Conservation (phyloP, 768 basidiomycete genomes). For the Psilocybe cubensis region DNA sequence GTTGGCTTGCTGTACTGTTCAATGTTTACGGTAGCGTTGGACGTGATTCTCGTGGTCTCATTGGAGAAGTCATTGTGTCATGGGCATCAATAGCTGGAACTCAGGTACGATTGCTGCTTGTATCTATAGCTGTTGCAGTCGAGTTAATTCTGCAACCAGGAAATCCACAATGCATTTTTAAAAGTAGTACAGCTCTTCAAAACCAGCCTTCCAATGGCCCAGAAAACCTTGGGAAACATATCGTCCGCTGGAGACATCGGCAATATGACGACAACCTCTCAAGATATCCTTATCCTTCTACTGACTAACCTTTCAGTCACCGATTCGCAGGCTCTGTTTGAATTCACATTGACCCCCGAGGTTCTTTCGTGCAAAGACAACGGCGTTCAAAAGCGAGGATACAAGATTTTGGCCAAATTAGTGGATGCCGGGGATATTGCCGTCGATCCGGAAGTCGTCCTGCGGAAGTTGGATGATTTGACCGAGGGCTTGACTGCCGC, state of each 20-base stretch:
- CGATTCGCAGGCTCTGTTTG: constrained; percentile 69
- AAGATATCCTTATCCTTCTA: constrained; percentile 86
- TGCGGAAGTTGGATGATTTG: constrained; percentile 68
- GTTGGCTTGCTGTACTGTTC: constrained; percentile 94
- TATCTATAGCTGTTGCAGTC: too few relatives aligned
- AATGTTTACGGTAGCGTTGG: constrained; percentile 92
- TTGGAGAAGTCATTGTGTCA: constrained; percentile 87
- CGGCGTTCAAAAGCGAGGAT: constrained; percentile 93
- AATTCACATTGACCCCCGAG: constrained; percentile 65
- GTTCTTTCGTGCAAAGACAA: constrained; percentile 81
- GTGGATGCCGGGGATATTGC: constrained; percentile 64
- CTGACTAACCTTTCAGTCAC: constrained; percentile 69
- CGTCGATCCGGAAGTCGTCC: constrained; percentile 56
- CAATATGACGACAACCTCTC: constrained; percentile 63
- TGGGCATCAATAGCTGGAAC: constrained; percentile 85
- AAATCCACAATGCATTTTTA: constrained; percentile 77
- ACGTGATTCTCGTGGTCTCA: constrained; percentile 72
- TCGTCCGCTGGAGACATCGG: constrained; percentile 40
- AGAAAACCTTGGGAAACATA: constrained; percentile 30
- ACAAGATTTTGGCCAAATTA: constrained; percentile 82
- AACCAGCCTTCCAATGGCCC: constrained; percentile 55
- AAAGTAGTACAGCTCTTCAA: constrained; percentile 78
- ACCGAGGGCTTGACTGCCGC: constrained; percentile 72
- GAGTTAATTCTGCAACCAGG: constrained; percentile 39
- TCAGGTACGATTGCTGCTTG: constrained; percentile 49